A percentile compares a stretch with the other conserved stretches of the same genome.
Conservation (phyloP, 2,329 filamentous ascomycete species). For the Xylariaceae sp. region DNA sequence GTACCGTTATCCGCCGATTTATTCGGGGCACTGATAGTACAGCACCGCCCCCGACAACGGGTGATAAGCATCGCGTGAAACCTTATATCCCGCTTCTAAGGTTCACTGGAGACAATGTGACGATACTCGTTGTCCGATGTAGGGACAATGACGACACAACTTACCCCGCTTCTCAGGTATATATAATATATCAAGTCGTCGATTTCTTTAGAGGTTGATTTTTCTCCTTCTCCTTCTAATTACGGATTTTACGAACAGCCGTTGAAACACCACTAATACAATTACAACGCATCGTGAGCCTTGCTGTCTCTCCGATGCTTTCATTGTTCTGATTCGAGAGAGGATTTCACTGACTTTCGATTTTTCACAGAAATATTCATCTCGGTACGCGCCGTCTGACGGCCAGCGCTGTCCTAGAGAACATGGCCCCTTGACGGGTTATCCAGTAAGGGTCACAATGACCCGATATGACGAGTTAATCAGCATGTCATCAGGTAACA, state of each 20-base stretch:
- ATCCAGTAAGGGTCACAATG: constrained; percentile 38
- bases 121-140: constrained; percentile 25
- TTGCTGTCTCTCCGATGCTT: constrained; percentile 25
- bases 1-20: too few relatives aligned
- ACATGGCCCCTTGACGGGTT: constrained; percentile 40
- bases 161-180: constrained; percentile 32
- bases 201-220: background rate
- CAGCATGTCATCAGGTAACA: constrained; percentile 45
- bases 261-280: constrained; percentile 2
- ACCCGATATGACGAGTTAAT: constrained; percentile 38
- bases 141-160: constrained; percentile 36
- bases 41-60: background rate
- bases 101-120: constrained; percentile 5
- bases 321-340: background rate
- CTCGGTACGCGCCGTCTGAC: constrained; percentile 39
- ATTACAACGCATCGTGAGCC: constrained; percentile 34
- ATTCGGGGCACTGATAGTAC: background rate
- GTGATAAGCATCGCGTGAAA: constrained; percentile 1
- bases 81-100: constrained; percentile 10
- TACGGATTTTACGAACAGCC: background rate
- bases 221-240: background rate
- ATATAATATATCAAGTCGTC: constrained; percentile 17
- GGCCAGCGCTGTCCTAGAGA: constrained; percentile 31
- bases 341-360: constrained; percentile 24
- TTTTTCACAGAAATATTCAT: constrained; percentile 30